Conservation (phyloP, 2,329 filamentous ascomycete species). For the Spiromastix sp. region DNA sequence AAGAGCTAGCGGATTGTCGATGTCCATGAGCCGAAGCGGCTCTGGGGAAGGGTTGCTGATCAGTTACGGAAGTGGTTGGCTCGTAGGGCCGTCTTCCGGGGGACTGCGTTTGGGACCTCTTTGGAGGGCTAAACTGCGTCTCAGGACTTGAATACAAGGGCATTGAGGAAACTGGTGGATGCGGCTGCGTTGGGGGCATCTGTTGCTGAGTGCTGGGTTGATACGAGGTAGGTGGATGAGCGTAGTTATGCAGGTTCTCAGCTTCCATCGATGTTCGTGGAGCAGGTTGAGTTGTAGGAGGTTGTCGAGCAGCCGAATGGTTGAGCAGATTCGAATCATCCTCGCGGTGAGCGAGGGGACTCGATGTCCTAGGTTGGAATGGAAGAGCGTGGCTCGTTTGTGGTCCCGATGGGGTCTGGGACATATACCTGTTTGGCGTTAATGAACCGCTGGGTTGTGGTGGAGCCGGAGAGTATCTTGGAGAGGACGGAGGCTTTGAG, state of each 20-base stretch:
- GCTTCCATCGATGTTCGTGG: slow-evolving; percentile 11
- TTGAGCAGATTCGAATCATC: slow-evolving; percentile 24
- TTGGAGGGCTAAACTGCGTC: slow-evolving; percentile 28
- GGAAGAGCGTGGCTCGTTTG: slow-evolving; percentile 29
- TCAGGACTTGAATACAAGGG: not conserved
- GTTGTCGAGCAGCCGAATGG: slow-evolving; percentile 7
- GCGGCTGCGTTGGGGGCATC: not conserved
- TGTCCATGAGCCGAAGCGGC: slow-evolving; percentile 46
- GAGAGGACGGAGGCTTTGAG: slow-evolving; percentile 25
- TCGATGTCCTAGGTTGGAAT: slow-evolving; percentile 55
- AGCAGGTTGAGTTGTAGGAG: slow-evolving; percentile 10
- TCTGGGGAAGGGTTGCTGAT: slow-evolving; percentile 38
- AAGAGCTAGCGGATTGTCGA: slow-evolving; percentile 12
- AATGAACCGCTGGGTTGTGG: slow-evolving; percentile 21
- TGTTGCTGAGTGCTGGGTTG: not conserved
- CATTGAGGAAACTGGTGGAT: not conserved
- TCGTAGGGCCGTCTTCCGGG: slow-evolving; percentile 45
- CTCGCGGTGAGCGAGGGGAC: slow-evolving; percentile 47
- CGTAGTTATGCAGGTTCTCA: no score
- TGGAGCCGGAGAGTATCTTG: slow-evolving; percentile 38
- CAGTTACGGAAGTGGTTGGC: slow-evolving; percentile 32
- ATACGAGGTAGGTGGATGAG: no score
- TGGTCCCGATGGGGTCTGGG: slow-evolving; percentile 24
- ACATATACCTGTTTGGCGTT: slow-evolving; percentile 28
- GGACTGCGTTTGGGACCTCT: slow-evolving; percentile 48